These are phyloP conservation scores for Gossypium rotundifolium DNA, from an alignment of 345 rosid species.

Conservation along the genomic window DNA sequence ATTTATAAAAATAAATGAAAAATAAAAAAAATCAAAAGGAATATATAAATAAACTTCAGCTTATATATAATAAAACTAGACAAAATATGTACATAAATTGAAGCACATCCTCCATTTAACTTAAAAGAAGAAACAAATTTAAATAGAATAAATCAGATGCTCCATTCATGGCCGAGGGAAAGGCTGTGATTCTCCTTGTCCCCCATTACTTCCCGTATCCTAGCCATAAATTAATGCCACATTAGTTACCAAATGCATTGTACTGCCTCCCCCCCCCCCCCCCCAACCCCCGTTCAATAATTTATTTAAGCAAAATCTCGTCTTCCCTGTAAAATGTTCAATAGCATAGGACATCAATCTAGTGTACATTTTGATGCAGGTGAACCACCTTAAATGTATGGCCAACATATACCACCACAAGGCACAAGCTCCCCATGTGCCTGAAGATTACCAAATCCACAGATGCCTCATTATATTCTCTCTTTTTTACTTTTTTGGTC, in stretches of 20 bases:
- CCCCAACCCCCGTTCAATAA: no score
- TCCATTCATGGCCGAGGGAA: not conserved
- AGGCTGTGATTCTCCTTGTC: not conserved
- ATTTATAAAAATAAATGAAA: no score
- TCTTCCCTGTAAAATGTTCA: not conserved
- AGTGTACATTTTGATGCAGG: slow-evolving; percentile 7
- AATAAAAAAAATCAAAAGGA: no score
- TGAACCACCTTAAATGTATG: not conserved
- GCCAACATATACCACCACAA: not conserved
- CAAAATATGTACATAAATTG: no score
- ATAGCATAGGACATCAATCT: slow-evolving; percentile 13
- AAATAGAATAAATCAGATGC: not conserved
- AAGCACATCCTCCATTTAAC: no score
- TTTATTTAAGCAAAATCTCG: not conserved
- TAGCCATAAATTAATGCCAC: not conserved
- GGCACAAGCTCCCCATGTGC: not conserved
- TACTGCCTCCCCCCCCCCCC: not conserved
- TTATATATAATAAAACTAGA: no score
- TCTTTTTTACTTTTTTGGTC: not conserved
- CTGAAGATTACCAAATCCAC: not conserved
- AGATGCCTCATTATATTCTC: not conserved
- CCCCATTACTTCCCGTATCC: slow-evolving; percentile 4
- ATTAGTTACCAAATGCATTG: not conserved
- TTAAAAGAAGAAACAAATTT: no score
- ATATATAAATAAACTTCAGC: no score